Percentiles rank a stretch among this genome's conserved stretches.
phyloP scores from a whole-genome alignment of 2,329 filamentous ascomycete genomes.

The Sarocladiaceae sp. region DNA sequence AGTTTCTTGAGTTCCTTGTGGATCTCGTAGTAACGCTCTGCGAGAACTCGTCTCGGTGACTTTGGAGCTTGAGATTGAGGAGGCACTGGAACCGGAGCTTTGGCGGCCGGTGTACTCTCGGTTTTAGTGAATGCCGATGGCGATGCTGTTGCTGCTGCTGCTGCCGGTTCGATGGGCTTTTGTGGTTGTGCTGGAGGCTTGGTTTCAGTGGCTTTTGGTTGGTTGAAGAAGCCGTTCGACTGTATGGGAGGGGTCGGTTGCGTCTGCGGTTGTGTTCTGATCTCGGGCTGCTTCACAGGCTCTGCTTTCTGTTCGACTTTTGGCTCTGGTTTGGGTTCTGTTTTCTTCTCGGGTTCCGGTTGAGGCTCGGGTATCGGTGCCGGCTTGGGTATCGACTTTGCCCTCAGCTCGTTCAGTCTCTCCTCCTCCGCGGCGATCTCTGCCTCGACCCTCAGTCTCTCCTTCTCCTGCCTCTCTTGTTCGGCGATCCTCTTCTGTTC shows the following conservation, averaged over 20 bases:
- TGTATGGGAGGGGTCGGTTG: too few relatives aligned
- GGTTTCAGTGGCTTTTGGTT: conserved; percentile 7
- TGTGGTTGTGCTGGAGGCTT: conserved; percentile 7
- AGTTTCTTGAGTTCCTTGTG: conserved; percentile 63
- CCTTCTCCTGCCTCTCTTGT: conserved; percentile 39
- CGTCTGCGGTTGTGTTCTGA: conserved; percentile 8
- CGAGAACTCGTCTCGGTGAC: conserved; percentile 10
- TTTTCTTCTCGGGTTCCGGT: too few relatives aligned
- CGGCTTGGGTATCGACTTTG: conserved; percentile 37
- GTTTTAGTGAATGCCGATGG: conserved; percentile 7
- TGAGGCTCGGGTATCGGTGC: conserved; percentile 26
- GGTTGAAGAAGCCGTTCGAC: too few relatives aligned
- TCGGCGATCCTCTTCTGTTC: conserved; percentile 36
- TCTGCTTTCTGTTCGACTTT: conserved; percentile 10
- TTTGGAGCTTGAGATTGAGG: conserved; percentile 10
- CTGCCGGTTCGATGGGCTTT: neutral
- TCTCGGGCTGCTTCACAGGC: conserved; percentile 15
- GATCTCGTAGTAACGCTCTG: conserved; percentile 47
- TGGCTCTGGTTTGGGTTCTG: conserved; percentile 13
- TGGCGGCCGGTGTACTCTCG: conserved; percentile 13
- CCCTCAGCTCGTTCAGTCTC: conserved; percentile 40
- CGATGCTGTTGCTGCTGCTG: conserved; percentile 5
- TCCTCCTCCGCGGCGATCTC: conserved; percentile 40
- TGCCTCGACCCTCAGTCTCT: conserved; percentile 38
- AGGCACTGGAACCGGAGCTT: conserved; percentile 10